phyloP scores from a whole-genome alignment of 495 filamentous ascomycete genomes.

The Podospora comata region DNA sequence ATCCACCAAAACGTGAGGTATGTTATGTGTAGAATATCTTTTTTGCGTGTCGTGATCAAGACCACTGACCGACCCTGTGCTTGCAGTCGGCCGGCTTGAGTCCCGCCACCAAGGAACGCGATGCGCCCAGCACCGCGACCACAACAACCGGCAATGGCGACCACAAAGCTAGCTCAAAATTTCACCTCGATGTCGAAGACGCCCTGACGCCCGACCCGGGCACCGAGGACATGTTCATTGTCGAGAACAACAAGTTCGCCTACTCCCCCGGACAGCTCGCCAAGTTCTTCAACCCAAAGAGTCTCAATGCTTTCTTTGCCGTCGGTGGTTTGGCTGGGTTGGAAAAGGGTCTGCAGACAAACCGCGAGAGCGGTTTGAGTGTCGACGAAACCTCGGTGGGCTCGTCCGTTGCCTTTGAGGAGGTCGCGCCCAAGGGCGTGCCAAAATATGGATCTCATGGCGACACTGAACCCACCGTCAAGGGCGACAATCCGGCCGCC shows the following conservation, averaged over 20 bases:
- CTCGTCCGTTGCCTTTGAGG: conserved; percentile 57
- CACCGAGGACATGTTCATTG: conserved; percentile 59
- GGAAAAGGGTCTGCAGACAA: conserved; percentile 63
- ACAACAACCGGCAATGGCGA: conserved; percentile 3
- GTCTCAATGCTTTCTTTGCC: conserved; percentile 62
- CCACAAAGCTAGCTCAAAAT: conserved; percentile 9
- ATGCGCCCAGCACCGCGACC: neutral
- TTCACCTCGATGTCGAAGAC: conserved; percentile 41
- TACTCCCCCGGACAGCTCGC: conserved; percentile 67
- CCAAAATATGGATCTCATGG: conserved; percentile 33
- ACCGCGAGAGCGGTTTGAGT: conserved; percentile 61
- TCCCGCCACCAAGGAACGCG: neutral
- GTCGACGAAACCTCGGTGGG: conserved; percentile 59
- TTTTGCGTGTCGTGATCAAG: neutral
- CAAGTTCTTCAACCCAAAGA: conserved; percentile 72
- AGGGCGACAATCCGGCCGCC: conserved; percentile 18
- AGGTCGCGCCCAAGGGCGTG: conserved; percentile 39
- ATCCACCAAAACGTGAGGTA: neutral
- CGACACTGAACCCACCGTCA: conserved; percentile 24
- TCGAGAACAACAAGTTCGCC: conserved; percentile 63
- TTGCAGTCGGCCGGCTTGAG: neutral
- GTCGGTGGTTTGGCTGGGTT: conserved; percentile 66
- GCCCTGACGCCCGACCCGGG: conserved; percentile 65
- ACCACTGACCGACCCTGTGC: neutral
- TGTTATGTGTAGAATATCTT: neutral